Evolutionary conservation across 129 eudicot species (phyloP).

Genomic region (Rutidosis leptorrhynchoides): DNA sequence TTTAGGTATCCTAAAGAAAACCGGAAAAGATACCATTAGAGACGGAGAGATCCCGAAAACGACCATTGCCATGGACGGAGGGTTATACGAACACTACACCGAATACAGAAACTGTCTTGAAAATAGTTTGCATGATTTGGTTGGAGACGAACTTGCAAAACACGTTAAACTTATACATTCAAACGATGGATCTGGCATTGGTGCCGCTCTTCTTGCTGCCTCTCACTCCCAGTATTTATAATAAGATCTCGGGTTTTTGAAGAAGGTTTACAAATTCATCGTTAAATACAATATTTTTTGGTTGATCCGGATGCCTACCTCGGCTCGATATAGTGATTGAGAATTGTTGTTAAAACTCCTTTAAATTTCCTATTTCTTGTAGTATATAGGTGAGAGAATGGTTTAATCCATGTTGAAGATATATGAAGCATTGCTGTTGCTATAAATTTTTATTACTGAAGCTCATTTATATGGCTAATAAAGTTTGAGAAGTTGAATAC

Average conservation of each 20-base stretch:
- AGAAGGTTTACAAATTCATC: not conserved
- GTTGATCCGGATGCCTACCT: not conserved
- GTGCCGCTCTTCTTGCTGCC: conserved; percentile 97
- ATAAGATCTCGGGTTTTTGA: conserved; percentile 18
- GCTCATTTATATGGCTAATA: not conserved
- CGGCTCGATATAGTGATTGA: conserved; percentile 5
- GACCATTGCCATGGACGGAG: conserved; percentile 88
- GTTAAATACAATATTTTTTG: conserved; percentile 5
- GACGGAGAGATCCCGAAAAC: conserved; percentile 49
- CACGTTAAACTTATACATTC: conserved; percentile 51
- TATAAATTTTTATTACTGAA: not conserved
- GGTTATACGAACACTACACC: conserved; percentile 76
- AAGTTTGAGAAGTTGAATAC: not conserved
- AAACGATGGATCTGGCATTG: conserved; percentile 82
- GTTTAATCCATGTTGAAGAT: not conserved
- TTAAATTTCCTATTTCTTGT: not conserved
- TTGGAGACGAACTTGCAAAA: conserved; percentile 49
- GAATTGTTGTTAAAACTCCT: conserved; percentile 23
- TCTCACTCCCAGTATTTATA: conserved; percentile 68
- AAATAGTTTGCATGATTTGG: conserved; percentile 58
- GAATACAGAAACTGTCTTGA: conserved; percentile 67
- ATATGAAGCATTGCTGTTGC: not conserved
- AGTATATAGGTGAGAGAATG: conserved; percentile 20
- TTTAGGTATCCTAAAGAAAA: conserved; percentile 67
- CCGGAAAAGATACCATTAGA: conserved; percentile 51